A percentile compares a stretch with the other conserved stretches of the same genome.
Conservation (phyloP, 2,329 filamentous ascomycete species). For the Fusarium luffae region DNA sequence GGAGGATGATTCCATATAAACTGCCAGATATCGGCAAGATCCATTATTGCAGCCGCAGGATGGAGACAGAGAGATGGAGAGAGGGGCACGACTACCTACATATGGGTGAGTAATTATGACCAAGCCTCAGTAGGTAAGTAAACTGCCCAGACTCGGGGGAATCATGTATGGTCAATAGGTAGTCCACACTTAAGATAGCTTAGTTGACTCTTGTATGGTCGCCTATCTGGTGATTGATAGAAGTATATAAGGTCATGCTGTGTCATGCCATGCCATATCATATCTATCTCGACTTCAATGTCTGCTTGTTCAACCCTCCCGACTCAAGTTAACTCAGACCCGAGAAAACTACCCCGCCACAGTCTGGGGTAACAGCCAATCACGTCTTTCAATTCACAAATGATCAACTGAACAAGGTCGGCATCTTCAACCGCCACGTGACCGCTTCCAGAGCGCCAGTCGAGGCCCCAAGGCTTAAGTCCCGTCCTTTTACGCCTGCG, state of each 20-base stretch:
- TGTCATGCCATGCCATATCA: not conserved
- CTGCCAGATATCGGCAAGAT: not conserved
- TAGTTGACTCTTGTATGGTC: not conserved
- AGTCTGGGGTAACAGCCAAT: conserved; percentile 28
- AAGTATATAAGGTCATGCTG: not conserved
- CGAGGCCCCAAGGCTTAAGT: not conserved
- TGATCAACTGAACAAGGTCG: conserved; percentile 3
- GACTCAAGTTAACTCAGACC: not conserved
- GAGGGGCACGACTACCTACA: not conserved
- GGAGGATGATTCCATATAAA: not conserved
- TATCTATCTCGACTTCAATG: not conserved
- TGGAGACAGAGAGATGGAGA: not conserved
- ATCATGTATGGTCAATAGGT: not conserved
- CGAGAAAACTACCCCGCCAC: not conserved
- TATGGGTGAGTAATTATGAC: not conserved
- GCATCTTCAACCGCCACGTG: conserved; percentile 24
- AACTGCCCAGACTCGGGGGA: not conserved
- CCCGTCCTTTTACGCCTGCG: not conserved
- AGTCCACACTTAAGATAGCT: not conserved
- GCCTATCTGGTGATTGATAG: not conserved
- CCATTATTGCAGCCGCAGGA: not conserved
- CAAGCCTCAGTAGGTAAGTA: not conserved
- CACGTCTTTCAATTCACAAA: not conserved
- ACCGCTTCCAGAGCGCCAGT: conserved; percentile 20
- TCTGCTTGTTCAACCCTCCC: not conserved